Conservation (phyloP, 2,329 filamentous ascomycete species). For the Fusarium transvaalense region DNA sequence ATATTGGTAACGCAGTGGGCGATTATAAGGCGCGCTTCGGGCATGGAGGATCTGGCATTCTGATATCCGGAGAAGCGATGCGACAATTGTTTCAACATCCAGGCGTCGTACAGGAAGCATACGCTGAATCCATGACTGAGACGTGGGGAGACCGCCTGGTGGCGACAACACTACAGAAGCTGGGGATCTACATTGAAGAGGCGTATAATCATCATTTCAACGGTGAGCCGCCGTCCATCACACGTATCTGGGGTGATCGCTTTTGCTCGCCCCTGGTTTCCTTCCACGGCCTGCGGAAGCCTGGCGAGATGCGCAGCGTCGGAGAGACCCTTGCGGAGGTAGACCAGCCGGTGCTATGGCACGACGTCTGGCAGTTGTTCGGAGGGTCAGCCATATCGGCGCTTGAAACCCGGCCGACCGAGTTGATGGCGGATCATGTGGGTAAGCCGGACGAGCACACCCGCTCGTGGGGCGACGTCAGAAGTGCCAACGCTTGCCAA, state of each 20-base stretch:
- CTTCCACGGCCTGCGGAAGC: conserved; percentile 64
- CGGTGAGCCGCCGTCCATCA: conserved; percentile 64
- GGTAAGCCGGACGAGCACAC: conserved; percentile 61
- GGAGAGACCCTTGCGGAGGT: conserved; percentile 57
- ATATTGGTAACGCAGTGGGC: conserved; percentile 69
- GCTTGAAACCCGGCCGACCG: conserved; percentile 54
- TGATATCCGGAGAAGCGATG: conserved; percentile 66
- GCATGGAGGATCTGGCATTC: conserved; percentile 67
- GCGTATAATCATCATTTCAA: conserved; percentile 67
- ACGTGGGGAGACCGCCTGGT: conserved; percentile 68
- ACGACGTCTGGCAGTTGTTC: conserved; percentile 64
- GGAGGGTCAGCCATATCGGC: conserved; percentile 56
- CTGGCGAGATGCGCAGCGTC: conserved; percentile 60
- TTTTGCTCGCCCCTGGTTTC: conserved; percentile 67
- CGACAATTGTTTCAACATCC: conserved; percentile 59
- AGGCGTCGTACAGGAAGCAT: conserved; percentile 58
- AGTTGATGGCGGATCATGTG: conserved; percentile 62
- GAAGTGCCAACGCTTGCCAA: conserved; percentile 58
- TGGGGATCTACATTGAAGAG: conserved; percentile 69
- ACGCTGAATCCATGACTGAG: conserved; percentile 63
- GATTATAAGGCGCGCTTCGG: conserved; percentile 68
- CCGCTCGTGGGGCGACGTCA: conserved; percentile 54
- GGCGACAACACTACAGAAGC: conserved; percentile 64
- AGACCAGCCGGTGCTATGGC: conserved; percentile 61
- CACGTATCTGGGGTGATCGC: conserved; percentile 62